These are phyloP conservation scores for Acephala macrosclerotiorum DNA, from an alignment of 2,329 filamentous ascomycete species.

Conservation along the genomic window DNA sequence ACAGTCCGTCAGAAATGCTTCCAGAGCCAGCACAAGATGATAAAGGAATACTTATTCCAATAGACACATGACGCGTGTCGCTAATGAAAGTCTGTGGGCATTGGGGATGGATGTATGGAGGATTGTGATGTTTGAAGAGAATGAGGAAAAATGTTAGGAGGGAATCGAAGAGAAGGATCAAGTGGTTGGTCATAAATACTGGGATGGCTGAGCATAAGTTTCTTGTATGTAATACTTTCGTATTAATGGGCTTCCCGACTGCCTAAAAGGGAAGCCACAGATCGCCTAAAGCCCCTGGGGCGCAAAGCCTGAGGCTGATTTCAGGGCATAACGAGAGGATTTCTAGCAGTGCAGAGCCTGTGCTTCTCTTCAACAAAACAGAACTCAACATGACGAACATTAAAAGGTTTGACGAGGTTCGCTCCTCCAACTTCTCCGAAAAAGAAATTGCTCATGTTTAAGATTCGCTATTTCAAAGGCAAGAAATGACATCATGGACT, in stretches of 20 bases:
- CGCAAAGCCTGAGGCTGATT: background rate
- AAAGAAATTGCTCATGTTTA: background rate
- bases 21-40: background rate
- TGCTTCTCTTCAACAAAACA: no score
- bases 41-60: background rate
- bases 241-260: background rate
- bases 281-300: background rate
- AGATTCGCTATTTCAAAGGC: slow-evolving; percentile 5
- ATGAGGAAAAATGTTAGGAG: background rate
- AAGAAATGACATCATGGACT: slow-evolving; percentile 31
- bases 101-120: background rate
- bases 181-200: slow-evolving; percentile 7
- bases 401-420: no score
- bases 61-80: background rate
- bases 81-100: background rate
- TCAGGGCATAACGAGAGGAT: no score
- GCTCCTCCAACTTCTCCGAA: no score
- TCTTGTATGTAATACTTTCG: slow-evolving; percentile 8
- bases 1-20: background rate
- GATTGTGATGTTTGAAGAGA: background rate
- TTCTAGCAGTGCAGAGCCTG: no score
- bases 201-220: background rate
- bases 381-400: no score
- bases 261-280: slow-evolving; percentile 6
- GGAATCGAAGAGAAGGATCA: background rate